phyloP scores from a whole-genome alignment of 78 protist species.

The Isochrysis galbana region DNA sequence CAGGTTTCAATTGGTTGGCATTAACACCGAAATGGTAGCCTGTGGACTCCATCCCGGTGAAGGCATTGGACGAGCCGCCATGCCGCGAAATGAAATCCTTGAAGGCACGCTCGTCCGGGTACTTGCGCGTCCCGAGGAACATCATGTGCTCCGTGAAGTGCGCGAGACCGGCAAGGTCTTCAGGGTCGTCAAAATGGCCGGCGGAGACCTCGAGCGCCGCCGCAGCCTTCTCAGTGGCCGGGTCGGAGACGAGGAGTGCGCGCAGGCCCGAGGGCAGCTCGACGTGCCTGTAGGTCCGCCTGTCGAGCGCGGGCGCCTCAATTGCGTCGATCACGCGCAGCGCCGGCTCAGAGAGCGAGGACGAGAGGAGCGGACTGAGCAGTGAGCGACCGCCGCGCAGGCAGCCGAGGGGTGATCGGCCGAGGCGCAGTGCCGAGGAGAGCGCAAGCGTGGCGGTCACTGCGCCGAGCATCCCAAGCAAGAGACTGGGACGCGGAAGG shows the following conservation, averaged over 20 bases:
- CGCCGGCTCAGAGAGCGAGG: background rate
- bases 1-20: background rate
- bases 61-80: constrained; percentile 81
- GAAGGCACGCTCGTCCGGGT: constrained; percentile 63
- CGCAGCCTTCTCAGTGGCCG: constrained; percentile 45
- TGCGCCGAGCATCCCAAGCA: too few relatives aligned
- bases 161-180: constrained; percentile 67
- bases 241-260: background rate
- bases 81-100: constrained; percentile 47
- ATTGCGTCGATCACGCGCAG: background rate
- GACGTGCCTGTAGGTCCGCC: background rate
- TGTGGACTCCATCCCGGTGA: constrained; percentile 41
- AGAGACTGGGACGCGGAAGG: too few relatives aligned
- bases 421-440: too few relatives aligned
- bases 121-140: constrained; percentile 71
- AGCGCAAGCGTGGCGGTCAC: too few relatives aligned
- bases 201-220: constrained; percentile 53
- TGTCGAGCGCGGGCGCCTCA: background rate
- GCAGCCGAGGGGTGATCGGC: too few relatives aligned
- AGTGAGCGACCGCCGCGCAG: too few relatives aligned
- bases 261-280: background rate
- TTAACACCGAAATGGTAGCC: background rate
- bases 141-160: constrained; percentile 84
- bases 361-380: too few relatives aligned
- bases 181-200: constrained; percentile 53